phyloP scores from a whole-genome alignment of 495 filamentous ascomycete genomes.

The Aspergillus nanangensis region DNA sequence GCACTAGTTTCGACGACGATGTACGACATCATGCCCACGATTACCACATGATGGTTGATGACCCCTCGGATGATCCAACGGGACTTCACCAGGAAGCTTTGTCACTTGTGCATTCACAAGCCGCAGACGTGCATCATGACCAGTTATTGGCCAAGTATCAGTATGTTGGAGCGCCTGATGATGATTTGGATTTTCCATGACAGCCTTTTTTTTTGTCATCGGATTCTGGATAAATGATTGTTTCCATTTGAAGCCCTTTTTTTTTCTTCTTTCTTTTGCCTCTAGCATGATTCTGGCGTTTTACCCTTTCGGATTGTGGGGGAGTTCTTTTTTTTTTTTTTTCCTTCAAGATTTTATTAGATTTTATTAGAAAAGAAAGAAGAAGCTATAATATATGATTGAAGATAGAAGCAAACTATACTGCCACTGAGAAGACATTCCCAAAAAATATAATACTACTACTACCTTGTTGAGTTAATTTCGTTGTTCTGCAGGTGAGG shows the following conservation, averaged over 20 bases:
- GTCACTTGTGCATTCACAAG: slow-evolving; percentile 35
- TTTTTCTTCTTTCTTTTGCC: too few species aligned
- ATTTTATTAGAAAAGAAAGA: not conserved
- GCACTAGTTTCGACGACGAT: slow-evolving; percentile 35
- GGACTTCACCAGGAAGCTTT: slow-evolving; percentile 35
- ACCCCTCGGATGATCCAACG: slow-evolving; percentile 27
- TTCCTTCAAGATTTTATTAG: slow-evolving; percentile 2
- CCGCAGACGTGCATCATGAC: slow-evolving; percentile 42
- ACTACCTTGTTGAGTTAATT: too few species aligned
- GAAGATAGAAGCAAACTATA: too few species aligned
- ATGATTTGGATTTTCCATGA: slow-evolving; percentile 38
- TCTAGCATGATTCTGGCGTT: too few species aligned
- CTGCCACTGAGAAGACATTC: too few species aligned
- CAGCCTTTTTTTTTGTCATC: not conserved
- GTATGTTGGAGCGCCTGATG: slow-evolving; percentile 37
- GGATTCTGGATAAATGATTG: not conserved
- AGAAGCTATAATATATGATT: too few species aligned
- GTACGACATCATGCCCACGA: slow-evolving; percentile 38
- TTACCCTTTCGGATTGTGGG: too few species aligned
- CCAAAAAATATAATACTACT: too few species aligned
- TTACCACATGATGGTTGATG: slow-evolving; percentile 45
- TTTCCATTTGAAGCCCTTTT: too few species aligned
- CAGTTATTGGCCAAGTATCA: slow-evolving; percentile 39
- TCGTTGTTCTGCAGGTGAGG: too few species aligned
- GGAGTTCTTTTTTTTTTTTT: slow-evolving; percentile 5